Percentiles rank a stretch among this genome's conserved stretches.
These are phyloP conservation scores for Mucor piriformis DNA, from an alignment of 371 early-diverging fungal species.

Conservation along the genomic window DNA sequence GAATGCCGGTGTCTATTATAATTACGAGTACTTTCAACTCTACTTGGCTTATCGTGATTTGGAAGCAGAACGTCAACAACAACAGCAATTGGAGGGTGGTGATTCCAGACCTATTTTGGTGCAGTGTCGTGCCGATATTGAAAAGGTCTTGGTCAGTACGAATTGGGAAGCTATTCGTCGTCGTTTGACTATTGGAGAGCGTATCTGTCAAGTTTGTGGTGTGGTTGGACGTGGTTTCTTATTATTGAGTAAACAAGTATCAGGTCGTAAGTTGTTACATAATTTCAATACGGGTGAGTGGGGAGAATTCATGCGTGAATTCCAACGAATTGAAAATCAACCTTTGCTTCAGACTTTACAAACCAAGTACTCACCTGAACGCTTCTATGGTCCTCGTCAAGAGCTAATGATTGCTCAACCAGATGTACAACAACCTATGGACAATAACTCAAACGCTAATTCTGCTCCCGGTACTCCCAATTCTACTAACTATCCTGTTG, in stretches of 20 bases:
- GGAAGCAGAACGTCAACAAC: constrained; percentile 40
- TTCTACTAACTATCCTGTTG: not conserved
- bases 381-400: constrained; percentile 36
- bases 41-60: constrained; percentile 49
- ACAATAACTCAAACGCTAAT: not conserved
- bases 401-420: constrained; percentile 3
- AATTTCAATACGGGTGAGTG: constrained; percentile 57
- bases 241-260: constrained; percentile 49
- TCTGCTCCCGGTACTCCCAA: not conserved
- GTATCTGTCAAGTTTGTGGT: constrained; percentile 47
- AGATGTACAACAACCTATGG: not conserved
- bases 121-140: constrained; percentile 53
- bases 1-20: constrained; percentile 55
- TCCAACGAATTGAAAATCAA: constrained; percentile 42
- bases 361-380: constrained; percentile 39
- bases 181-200: constrained; percentile 54
- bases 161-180: constrained; percentile 60
- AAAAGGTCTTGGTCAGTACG: constrained; percentile 47
- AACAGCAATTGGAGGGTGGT: constrained; percentile 26
- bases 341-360: constrained; percentile 40
- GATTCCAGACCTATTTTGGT: constrained; percentile 43
- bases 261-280: constrained; percentile 53
- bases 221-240: constrained; percentile 49
- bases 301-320: constrained; percentile 51
- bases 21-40: constrained; percentile 53